Percentiles rank a stretch among this genome's conserved stretches.
Conservation (phyloP, 192 early-diverging fungal species). For the Borealophlyctis nickersoniae region DNA sequence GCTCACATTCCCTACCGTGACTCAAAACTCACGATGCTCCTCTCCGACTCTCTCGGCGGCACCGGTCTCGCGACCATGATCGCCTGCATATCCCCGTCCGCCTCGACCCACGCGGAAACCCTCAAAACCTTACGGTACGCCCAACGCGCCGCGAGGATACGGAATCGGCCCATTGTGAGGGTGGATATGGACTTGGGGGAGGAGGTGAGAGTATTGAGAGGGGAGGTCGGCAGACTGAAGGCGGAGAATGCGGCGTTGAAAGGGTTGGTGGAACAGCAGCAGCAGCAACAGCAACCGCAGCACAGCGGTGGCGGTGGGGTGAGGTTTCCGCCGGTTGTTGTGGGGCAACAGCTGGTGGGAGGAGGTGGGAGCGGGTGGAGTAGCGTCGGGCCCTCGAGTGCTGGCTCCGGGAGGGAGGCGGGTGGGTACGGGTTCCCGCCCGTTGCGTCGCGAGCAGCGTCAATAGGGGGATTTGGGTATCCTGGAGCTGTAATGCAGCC, state of each 20-base stretch:
- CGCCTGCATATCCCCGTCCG: slow-evolving; percentile 44
- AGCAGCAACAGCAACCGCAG: too few relatives aligned
- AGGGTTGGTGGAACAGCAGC: neutral
- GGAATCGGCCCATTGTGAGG: slow-evolving; percentile 40
- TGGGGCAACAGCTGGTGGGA: neutral
- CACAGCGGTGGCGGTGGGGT: neutral
- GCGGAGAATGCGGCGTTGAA: neutral
- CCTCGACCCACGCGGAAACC: slow-evolving; percentile 36
- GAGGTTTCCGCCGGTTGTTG: neutral
- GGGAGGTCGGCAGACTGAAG: slow-evolving; percentile 20
- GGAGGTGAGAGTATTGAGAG: slow-evolving; percentile 35
- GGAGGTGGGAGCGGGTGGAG: neutral
- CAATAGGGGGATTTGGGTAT: too few relatives aligned
- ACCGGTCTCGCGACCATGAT: slow-evolving; percentile 58
- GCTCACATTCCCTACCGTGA: slow-evolving; percentile 60
- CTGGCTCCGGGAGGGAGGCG: neutral
- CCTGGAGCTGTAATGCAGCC: too few relatives aligned
- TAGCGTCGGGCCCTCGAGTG: too few relatives aligned
- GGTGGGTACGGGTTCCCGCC: neutral
- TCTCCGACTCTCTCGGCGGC: slow-evolving; percentile 55
- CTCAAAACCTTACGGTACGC: slow-evolving; percentile 61
- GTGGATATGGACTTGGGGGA: slow-evolving; percentile 35
- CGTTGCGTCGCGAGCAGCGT: too few relatives aligned
- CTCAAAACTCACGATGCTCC: slow-evolving; percentile 56
- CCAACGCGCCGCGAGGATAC: slow-evolving; percentile 39